Evolutionary conservation across 306 rosid genomes (phyloP).

Genomic region (Oxytropis ochrocephala): DNA sequence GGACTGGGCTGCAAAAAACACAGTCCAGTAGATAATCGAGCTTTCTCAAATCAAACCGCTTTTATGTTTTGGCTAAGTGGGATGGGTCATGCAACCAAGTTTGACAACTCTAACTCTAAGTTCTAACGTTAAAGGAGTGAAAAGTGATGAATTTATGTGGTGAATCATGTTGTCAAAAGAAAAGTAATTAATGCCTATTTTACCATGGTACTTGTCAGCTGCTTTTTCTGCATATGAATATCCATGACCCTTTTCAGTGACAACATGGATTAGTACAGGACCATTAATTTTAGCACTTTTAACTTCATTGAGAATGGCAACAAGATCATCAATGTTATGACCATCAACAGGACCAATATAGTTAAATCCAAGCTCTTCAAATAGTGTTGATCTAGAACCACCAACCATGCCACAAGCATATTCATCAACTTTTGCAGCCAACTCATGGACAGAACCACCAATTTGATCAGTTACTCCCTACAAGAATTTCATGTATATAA

Average conservation of each 20-base stretch:
- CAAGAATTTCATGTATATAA: slow-evolving; percentile 18
- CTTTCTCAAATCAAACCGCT: too few species aligned
- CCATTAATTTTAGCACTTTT: slow-evolving; percentile 72
- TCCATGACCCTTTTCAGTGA: slow-evolving; percentile 91
- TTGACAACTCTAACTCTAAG: background rate
- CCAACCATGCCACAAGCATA: slow-evolving; percentile 91
- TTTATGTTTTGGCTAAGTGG: too few species aligned
- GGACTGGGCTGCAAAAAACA: too few species aligned
- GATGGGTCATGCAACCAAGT: too few species aligned
- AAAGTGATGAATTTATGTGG: background rate
- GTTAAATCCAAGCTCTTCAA: slow-evolving; percentile 94
- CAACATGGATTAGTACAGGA: slow-evolving; percentile 77
- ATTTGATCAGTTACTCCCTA: slow-evolving; percentile 87
- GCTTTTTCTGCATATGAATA: slow-evolving; percentile 92
- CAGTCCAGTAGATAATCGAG: too few species aligned
- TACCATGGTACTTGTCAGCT: slow-evolving; percentile 92
- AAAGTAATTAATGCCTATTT: background rate
- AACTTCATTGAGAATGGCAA: slow-evolving; percentile 71
- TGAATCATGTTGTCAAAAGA: background rate
- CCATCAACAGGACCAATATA: slow-evolving; percentile 94
- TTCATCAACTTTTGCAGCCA: slow-evolving; percentile 94
- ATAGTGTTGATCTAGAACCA: slow-evolving; percentile 76
- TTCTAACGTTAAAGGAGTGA: background rate
- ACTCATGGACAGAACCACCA: slow-evolving; percentile 74
- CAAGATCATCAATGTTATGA: slow-evolving; percentile 79